A percentile compares a stretch with the other conserved stretches of the same genome.
Conservation (phyloP, 345 rosid species). For the Brassica cretica region DNA sequence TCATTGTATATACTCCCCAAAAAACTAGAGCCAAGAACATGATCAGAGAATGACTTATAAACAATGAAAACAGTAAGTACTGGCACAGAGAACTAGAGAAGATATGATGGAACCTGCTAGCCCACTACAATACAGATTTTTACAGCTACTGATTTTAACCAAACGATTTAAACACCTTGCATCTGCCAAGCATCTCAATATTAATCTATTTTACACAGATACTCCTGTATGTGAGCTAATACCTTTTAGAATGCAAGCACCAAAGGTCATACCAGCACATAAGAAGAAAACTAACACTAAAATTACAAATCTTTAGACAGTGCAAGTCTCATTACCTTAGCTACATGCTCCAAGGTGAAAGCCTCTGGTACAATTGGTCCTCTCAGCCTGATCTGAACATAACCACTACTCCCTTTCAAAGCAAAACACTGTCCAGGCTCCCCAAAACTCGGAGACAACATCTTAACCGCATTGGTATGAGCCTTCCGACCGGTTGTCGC, state of each 20-base stretch:
- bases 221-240: background rate
- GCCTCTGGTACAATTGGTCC: constrained; percentile 76
- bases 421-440: constrained; percentile 98
- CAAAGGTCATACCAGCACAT: background rate
- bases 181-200: background rate
- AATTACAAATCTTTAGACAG: background rate
- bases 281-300: constrained; percentile 5
- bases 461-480: constrained; percentile 59
- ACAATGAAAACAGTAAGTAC: background rate
- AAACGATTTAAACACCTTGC: too few species aligned
- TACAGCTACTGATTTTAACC: too few species aligned
- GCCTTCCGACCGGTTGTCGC: constrained; percentile 33
- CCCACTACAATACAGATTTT: too few species aligned
- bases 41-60: background rate
- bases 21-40: background rate
- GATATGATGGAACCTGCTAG: too few species aligned
- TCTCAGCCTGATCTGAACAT: constrained; percentile 75
- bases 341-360: constrained; percentile 87
- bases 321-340: constrained; percentile 61
- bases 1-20: background rate
- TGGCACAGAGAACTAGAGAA: too few species aligned
- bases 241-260: background rate
- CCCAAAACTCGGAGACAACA: constrained; percentile 92
- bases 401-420: constrained; percentile 72
- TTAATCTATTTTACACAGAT: background rate